A percentile compares a stretch with the other conserved stretches of the same genome.
Conservation (phyloP, 2,329 filamentous ascomycete species). For the Polychaeton citri region DNA sequence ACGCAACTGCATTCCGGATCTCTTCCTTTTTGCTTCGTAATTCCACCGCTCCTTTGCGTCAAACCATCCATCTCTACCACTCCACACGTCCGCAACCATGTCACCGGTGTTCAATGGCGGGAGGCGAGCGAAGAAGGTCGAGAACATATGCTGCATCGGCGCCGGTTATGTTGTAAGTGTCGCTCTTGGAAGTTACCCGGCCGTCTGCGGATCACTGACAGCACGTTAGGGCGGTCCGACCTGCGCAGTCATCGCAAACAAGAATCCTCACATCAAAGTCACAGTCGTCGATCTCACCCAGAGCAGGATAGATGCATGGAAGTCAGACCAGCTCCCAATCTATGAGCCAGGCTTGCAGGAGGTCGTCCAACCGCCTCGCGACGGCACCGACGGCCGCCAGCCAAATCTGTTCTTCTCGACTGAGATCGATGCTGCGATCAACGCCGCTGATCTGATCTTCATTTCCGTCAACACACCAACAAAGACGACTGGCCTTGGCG, state of each 20-base stretch:
- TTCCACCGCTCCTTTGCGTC: neutral
- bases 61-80: neutral
- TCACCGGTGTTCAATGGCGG: neutral
- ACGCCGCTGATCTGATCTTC: slow-evolving; percentile 59
- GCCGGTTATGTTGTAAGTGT: slow-evolving; percentile 59
- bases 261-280: slow-evolving; percentile 57
- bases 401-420: slow-evolving; percentile 65
- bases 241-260: slow-evolving; percentile 58
- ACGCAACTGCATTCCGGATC: neutral
- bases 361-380: slow-evolving; percentile 50
- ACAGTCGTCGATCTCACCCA: slow-evolving; percentile 62
- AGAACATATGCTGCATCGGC: slow-evolving; percentile 59
- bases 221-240: slow-evolving; percentile 51
- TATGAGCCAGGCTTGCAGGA: slow-evolving; percentile 60
- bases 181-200: neutral
- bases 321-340: slow-evolving; percentile 59
- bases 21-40: neutral
- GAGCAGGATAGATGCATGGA: slow-evolving; percentile 56
- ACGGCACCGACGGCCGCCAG: slow-evolving; percentile 30
- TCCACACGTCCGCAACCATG: neutral
- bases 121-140: no score
- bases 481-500: slow-evolving; percentile 55
- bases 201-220: neutral
- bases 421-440: slow-evolving; percentile 47
- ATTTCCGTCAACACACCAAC: slow-evolving; percentile 71